A percentile compares a stretch with the other conserved stretches of the same genome.
phyloP scores from a whole-genome alignment of 768 basidiomycete species.

The Lenzites betulinus region DNA sequence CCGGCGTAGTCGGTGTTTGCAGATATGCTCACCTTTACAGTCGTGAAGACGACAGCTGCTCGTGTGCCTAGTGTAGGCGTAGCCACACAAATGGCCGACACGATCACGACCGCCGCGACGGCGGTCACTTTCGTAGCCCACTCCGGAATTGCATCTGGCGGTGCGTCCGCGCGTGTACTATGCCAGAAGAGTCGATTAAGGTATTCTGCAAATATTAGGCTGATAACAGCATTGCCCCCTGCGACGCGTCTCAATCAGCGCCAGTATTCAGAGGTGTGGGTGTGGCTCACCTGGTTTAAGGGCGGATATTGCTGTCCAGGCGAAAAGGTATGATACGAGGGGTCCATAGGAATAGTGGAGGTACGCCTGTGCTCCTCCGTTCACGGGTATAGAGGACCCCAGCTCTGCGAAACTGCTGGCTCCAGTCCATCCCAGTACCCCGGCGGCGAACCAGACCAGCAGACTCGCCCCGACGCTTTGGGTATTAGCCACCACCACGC shows the following conservation, averaged over 20 bases:
- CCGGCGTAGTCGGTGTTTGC: neutral
- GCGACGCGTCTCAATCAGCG: neutral
- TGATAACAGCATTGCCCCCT: conserved; percentile 83
- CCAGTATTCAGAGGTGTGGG: neutral
- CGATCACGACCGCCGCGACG: conserved; percentile 64
- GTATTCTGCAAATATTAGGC: conserved; percentile 91
- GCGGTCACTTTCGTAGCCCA: conserved; percentile 94
- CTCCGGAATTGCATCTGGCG: conserved; percentile 79
- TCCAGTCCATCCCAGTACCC: conserved; percentile 91
- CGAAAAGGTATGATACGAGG: conserved; percentile 85
- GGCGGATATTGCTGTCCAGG: conserved; percentile 92
- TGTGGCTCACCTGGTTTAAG: conserved; percentile 71
- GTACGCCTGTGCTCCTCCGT: conserved; percentile 73
- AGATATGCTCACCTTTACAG: conserved; percentile 67
- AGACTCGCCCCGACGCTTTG: conserved; percentile 90
- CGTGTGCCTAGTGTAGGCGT: conserved; percentile 78
- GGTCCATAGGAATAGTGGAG: conserved; percentile 89
- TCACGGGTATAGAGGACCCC: conserved; percentile 83
- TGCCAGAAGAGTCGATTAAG: conserved; percentile 88
- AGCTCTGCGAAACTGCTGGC: conserved; percentile 93
- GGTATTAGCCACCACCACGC: conserved; percentile 86
- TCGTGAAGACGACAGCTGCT: conserved; percentile 84
- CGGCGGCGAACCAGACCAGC: conserved; percentile 80
- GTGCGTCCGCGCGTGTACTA: conserved; percentile 65
- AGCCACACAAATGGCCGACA: conserved; percentile 78